A percentile compares a stretch with the other conserved stretches of the same genome.
Evolutionary conservation across 129 eudicot species (phyloP).

Genomic region (Chrysanthemum seticuspe): DNA sequence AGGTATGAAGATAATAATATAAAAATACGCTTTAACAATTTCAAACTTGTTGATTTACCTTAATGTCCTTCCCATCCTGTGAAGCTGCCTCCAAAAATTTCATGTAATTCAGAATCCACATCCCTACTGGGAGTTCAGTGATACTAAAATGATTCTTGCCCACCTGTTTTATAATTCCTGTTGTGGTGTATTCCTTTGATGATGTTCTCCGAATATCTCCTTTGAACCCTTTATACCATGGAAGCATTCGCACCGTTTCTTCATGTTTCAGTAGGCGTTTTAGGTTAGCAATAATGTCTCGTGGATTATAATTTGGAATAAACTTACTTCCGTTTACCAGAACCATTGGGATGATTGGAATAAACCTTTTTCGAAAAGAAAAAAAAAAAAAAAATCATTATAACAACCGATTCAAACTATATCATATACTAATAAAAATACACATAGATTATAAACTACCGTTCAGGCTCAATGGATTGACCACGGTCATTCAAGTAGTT

Average conservation of each 20-base stretch:
- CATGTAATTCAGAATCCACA: constrained; percentile 69
- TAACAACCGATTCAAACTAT: no score
- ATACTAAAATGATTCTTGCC: constrained; percentile 42
- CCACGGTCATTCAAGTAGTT: constrained; percentile 44
- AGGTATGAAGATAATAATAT: background rate
- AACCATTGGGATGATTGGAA: constrained; percentile 28
- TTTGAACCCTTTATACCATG: constrained; percentile 63
- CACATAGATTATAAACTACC: constrained; percentile 31
- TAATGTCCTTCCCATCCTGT: constrained; percentile 15
- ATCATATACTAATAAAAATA: no score
- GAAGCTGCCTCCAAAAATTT: constrained; percentile 49
- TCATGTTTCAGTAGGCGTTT: constrained; percentile 52
- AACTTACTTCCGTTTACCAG: constrained; percentile 72
- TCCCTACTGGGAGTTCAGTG: constrained; percentile 64
- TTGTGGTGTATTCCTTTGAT: constrained; percentile 41
- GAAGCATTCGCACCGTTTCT: constrained; percentile 56
- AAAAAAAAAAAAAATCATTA: no score
- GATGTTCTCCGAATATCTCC: constrained; percentile 56
- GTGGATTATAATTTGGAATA: constrained; percentile 64
- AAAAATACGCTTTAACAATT: no score
- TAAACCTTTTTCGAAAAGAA: background rate
- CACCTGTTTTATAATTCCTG: constrained; percentile 35
- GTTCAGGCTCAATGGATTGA: constrained; percentile 52
- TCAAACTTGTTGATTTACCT: no score
- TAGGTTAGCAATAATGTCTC: constrained; percentile 59